Evolutionary conservation across 306 rosid species (phyloP), one percentile per base, ranked within the genome.

Genomic region (Quercus parvula): DNA sequence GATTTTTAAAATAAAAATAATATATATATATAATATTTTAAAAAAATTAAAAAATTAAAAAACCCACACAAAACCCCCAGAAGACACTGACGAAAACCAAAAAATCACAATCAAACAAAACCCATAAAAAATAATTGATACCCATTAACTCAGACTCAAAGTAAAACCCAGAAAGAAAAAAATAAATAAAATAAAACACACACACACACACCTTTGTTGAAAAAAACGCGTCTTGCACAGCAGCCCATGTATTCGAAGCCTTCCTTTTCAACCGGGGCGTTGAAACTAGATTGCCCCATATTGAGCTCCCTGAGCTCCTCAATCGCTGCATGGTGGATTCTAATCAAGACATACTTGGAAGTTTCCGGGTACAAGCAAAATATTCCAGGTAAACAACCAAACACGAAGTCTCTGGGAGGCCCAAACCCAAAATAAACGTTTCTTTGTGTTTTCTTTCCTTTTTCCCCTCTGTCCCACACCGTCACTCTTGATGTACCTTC

Each of bases 191-290:
- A 24, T 24, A 24, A 31, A 33, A 33, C 7, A 35, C 9, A 35
- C 7, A 35, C 41, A 6, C 9, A 74, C 12, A 13, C 10, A 94
- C 98, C 86, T 95, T 95, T 19, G 99, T 90, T 41, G 93, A 87
- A 51, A 88, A 82, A 66, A 8, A 93, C 22, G 98, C 90, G 63
- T 95, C 99, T 83, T 95, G 90, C 54, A 90, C 57, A 12, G 98
- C 96, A 41, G 86, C 84, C 90, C 90, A 87, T 74, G 97, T 90
- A 85, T 92, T 88, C 5, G 62, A 80, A 79, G 90, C 91, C 85
- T 85, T 93, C 78, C 83, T 87, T 86, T 78, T 91, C 14, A 91
- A 46, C 77, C 81, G 83, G 7, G 95, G 84, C 25, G 77, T 75
- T 11, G 89, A 76, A 14, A 61, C 59, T 64, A 91, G 77, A 68